Conservation (phyloP, 768 basidiomycete species). For the Russula foetens region DNA sequence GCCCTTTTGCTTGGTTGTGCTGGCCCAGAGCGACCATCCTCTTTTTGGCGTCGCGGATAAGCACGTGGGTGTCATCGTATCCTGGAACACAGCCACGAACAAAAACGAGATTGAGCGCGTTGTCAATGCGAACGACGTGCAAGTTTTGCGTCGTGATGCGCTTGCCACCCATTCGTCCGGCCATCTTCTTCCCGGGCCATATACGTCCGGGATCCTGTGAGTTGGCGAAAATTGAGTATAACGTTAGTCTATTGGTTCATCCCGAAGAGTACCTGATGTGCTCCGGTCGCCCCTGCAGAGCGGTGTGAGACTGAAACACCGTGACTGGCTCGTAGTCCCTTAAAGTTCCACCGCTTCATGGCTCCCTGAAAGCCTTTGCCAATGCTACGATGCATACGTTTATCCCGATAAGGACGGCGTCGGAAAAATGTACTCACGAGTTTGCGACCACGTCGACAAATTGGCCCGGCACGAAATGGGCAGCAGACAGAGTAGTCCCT, state of each 20-base stretch:
- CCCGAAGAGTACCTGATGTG: conserved; percentile 69
- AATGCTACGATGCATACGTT: conserved; percentile 43
- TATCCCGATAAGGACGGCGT: not conserved
- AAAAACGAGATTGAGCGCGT: conserved; percentile 77
- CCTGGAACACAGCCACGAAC: conserved; percentile 91
- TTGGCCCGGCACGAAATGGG: conserved; percentile 97
- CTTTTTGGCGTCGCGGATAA: conserved; percentile 86
- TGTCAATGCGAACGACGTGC: conserved; percentile 82
- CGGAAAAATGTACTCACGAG: conserved; percentile 50
- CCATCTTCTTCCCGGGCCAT: conserved; percentile 98
- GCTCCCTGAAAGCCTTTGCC: conserved; percentile 96
- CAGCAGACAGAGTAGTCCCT: conserved; percentile 86
- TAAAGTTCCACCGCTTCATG: conserved; percentile 96
- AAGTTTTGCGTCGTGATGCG: conserved; percentile 85
- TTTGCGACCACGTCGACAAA: conserved; percentile 87
- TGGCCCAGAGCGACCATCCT: conserved; percentile 54
- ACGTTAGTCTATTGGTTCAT: not conserved
- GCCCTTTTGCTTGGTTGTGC: conserved; percentile 60
- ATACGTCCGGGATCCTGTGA: conserved; percentile 88
- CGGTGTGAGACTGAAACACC: conserved; percentile 95
- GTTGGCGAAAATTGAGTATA: conserved; percentile 10
- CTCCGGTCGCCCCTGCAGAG: conserved; percentile 87
- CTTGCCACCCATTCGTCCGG: conserved; percentile 83
- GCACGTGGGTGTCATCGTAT: conserved; percentile 77
- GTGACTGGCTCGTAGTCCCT: conserved; percentile 86